Evolutionary conservation across 2,329 filamentous ascomycete genomes (phyloP).

Genomic region (Diaporthe capsici): DNA sequence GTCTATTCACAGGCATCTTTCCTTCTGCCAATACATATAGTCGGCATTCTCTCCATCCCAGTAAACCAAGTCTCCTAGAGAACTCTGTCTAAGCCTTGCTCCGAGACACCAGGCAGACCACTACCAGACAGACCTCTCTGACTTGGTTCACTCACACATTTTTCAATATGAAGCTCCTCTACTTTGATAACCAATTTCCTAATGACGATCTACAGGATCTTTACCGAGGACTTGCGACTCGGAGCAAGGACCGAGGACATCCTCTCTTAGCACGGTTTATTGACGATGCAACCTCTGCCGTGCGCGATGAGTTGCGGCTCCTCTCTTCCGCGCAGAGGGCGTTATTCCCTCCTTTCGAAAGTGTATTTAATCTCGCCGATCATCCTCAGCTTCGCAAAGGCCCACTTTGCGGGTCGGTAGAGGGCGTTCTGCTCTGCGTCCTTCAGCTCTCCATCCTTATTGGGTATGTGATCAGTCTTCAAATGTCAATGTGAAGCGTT

Average conservation of each 20-base stretch:
- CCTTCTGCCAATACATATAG: neutral
- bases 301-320: slow-evolving; percentile 56
- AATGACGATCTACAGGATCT: slow-evolving; percentile 58
- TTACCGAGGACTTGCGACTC: slow-evolving; percentile 55
- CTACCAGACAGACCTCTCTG: neutral
- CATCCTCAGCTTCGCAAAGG: slow-evolving; percentile 55
- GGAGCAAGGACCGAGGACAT: slow-evolving; percentile 56
- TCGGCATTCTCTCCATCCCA: neutral
- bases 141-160: neutral
- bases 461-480: slow-evolving; percentile 51
- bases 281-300: slow-evolving; percentile 53
- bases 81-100: neutral
- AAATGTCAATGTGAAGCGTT: neutral
- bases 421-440: slow-evolving; percentile 58
- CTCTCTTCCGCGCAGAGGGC: slow-evolving; percentile 48
- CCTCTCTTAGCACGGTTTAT: slow-evolving; percentile 57
- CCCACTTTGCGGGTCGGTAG: slow-evolving; percentile 58
- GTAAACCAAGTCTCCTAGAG: neutral
- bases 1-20: neutral
- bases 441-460: slow-evolving; percentile 59
- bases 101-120: neutral
- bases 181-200: slow-evolving; percentile 64
- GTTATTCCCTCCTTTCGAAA: slow-evolving; percentile 55
- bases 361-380: slow-evolving; percentile 53
- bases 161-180: slow-evolving; percentile 53